Conservation (phyloP, 371 early-diverging fungal species). For the Haplosporangium sp. region DNA sequence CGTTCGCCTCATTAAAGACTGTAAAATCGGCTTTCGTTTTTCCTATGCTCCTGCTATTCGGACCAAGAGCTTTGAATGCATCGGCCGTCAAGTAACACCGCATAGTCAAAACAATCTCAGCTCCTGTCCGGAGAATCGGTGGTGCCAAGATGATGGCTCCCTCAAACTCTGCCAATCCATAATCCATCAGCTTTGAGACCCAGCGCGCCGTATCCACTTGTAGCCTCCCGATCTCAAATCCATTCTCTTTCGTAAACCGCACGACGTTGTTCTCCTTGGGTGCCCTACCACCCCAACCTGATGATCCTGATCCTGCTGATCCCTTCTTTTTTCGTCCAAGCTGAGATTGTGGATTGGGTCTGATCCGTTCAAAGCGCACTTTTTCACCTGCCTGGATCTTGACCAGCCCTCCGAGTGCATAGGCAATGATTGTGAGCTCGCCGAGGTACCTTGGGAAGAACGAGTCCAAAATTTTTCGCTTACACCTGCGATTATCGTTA, state of each 20-base stretch:
- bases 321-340: slow-evolving; percentile 32
- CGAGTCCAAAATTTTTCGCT: slow-evolving; percentile 35
- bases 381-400: slow-evolving; percentile 44
- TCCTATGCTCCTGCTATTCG: slow-evolving; percentile 2
- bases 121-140: slow-evolving; percentile 56
- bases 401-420: slow-evolving; percentile 50
- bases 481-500: neutral
- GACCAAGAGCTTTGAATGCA: slow-evolving; percentile 51
- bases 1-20: slow-evolving; percentile 41
- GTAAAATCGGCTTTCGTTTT: slow-evolving; percentile 17
- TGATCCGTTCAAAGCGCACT: slow-evolving; percentile 36
- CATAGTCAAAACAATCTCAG: slow-evolving; percentile 63
- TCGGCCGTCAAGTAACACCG: slow-evolving; percentile 56
- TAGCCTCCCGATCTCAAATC: slow-evolving; percentile 62
- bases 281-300: slow-evolving; percentile 33
- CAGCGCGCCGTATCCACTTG: slow-evolving; percentile 59
- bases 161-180: slow-evolving; percentile 59
- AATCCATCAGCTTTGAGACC: slow-evolving; percentile 63
- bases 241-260: slow-evolving; percentile 57
- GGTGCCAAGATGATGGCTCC: slow-evolving; percentile 60
- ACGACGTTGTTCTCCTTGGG: slow-evolving; percentile 62
- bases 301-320: slow-evolving; percentile 15
- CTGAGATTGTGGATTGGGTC: slow-evolving; percentile 28
- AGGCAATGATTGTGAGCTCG: slow-evolving; percentile 45
- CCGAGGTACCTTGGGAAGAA: slow-evolving; percentile 50